Conservation (phyloP, 2,329 filamentous ascomycete species). For the Trichoderma polysporum region DNA sequence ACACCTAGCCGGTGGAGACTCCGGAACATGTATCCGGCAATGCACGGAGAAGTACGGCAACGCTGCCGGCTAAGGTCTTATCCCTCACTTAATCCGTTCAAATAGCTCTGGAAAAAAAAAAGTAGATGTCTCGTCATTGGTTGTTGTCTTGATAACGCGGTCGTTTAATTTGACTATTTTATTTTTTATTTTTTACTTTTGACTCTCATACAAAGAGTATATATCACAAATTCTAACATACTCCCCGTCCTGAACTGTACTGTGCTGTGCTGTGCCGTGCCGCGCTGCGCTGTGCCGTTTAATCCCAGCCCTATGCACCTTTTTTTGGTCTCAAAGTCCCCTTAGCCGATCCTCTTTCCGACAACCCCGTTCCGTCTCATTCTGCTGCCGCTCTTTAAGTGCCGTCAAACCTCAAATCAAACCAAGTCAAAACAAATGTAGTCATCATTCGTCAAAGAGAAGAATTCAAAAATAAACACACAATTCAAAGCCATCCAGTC, state of each 20-base stretch:
- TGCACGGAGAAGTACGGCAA: neutral
- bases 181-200: neutral
- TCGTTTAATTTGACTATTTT: neutral
- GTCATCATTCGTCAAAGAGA: neutral
- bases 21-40: conserved; percentile 7
- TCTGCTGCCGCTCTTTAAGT: neutral
- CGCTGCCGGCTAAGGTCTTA: conserved; percentile 10
- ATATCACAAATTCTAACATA: neutral
- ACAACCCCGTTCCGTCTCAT: neutral
- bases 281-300: neutral
- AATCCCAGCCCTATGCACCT: neutral
- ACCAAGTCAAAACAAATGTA: neutral
- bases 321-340: neutral
- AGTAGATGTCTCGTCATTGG: no score
- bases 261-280: neutral
- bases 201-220: neutral
- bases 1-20: neutral
- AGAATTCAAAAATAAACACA: neutral
- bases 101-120: no score
- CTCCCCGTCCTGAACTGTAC: neutral
- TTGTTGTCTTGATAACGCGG: no score
- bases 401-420: neutral
- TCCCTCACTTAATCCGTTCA: neutral
- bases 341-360: conserved; percentile 9
- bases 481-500: neutral